These are phyloP conservation scores for Aristolochia contorta DNA, from an alignment of 164 flowering plant species.

Conservation along the genomic window DNA sequence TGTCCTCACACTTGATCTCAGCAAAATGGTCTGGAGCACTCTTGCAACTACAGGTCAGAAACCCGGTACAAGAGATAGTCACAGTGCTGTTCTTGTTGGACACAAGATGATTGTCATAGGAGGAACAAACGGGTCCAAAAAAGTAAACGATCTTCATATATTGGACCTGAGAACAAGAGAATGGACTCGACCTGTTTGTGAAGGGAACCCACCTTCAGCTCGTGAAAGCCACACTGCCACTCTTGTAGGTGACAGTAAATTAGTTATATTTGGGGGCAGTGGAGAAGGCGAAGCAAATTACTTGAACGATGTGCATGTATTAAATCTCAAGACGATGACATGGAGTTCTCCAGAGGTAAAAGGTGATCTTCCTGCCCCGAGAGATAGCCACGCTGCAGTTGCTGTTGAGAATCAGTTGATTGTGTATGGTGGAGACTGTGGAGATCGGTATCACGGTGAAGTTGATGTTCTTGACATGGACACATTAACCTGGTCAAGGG, in stretches of 20 bases:
- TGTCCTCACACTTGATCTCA: constrained; percentile 59
- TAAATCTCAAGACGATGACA: constrained; percentile 62
- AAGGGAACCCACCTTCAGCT: constrained; percentile 65
- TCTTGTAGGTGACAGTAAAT: constrained; percentile 47
- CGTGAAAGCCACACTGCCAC: constrained; percentile 91
- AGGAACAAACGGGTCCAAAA: constrained; percentile 81
- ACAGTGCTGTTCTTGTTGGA: constrained; percentile 63
- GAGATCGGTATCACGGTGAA: constrained; percentile 73
- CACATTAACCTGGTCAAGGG: constrained; percentile 68
- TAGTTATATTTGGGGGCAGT: constrained; percentile 92
- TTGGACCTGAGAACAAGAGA: constrained; percentile 57
- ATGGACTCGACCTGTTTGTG: constrained; percentile 56
- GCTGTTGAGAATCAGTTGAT: constrained; percentile 50
- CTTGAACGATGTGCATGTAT: constrained; percentile 76
- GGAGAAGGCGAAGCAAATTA: constrained; percentile 88
- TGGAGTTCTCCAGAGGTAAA: constrained; percentile 68
- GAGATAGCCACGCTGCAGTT: constrained; percentile 81
- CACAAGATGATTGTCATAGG: constrained; percentile 79
- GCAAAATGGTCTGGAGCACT: constrained; percentile 66
- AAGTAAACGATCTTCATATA: constrained; percentile 74
- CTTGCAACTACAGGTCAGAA: constrained; percentile 61
- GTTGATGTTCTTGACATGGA: constrained; percentile 67
- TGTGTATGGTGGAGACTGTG: constrained; percentile 90
- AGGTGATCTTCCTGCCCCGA: constrained; percentile 65
- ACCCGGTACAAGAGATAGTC: constrained; percentile 95